phyloP scores from a whole-genome alignment of 116 monocot species.

The Thalassia testudinum region DNA sequence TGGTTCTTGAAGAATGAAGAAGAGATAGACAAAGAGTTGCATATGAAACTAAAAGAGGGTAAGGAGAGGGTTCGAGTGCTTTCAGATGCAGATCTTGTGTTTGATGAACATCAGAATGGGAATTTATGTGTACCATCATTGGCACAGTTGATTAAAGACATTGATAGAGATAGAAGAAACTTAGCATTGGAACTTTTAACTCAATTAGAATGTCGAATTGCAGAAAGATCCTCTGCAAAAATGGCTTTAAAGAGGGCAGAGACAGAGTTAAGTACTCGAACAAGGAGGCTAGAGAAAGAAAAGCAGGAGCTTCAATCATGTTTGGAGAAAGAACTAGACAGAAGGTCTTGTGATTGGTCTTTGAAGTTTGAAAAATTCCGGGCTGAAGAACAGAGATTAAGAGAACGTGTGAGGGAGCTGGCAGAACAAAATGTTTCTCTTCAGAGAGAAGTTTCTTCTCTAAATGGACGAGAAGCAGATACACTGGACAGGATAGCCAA shows the following conservation, averaged over 20 bases:
- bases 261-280: constrained; percentile 39
- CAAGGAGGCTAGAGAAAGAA: constrained; percentile 66
- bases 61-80: constrained; percentile 22
- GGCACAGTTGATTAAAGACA: constrained; percentile 23
- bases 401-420: constrained; percentile 57
- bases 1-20: constrained; percentile 10
- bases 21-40: constrained; percentile 30
- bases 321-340: constrained; percentile 73
- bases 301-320: constrained; percentile 52
- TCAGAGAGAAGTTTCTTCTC: constrained; percentile 56
- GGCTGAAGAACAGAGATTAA: constrained; percentile 60
- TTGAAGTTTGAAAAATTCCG: constrained; percentile 55
- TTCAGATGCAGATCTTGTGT: constrained; percentile 23
- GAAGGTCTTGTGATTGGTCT: constrained; percentile 66
- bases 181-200: constrained; percentile 46
- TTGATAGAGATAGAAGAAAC: constrained; percentile 35
- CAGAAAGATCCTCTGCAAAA: constrained; percentile 48
- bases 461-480: constrained; percentile 36
- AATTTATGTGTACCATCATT: constrained; percentile 20
- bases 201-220: constrained; percentile 41
- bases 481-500: constrained; percentile 20
- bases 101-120: constrained; percentile 12
- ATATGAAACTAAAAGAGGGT: constrained; percentile 38
- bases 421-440: constrained; percentile 82
- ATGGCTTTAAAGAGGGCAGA: constrained; percentile 31